Base-by-base conservation (phyloP, 495 filamentous ascomycete species). In the Penicillium cosmopolitanum region DNA sequence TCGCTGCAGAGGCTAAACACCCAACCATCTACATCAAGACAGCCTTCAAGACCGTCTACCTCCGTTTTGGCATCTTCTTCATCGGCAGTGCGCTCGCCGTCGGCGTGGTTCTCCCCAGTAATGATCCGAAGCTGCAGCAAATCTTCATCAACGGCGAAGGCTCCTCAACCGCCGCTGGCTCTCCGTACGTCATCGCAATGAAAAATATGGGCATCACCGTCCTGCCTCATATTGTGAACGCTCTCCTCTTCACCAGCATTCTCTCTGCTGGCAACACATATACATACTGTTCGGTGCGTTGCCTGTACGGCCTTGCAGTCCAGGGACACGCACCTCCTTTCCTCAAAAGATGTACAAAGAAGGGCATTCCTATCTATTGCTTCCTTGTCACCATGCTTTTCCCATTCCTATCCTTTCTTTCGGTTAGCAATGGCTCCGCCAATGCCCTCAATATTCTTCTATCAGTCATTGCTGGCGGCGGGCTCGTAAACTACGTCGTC, bases 261-360 rank as follows among this genome's bases (percentile, higher is more conserved):
- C 91, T 93, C 73, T 91, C 88, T 2, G 90, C 91, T 6, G 92
- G 91, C 10, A 94, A 95, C 65, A 89, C 87, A 13, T 93, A 92
- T 72, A 85, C 88, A 18, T 96, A 91, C 73, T 90, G 87, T 71
- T 88, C 89, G 4, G 89, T 86, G 48, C 83, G 92, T 38, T 85
- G 84, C n/a, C 75, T 96, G 19, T 89, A 91, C 68, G 88, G 87
- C 4, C 78, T 96, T 16, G 87, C 89, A 0, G 78, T 87, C 31
- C 87, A 86, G 35, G 78, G 80, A 42, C 73, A 77, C 42, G 91
- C 91, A 0, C 91, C 91, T 0, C 73, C 66, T 18, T 65, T 92
- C 59, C 84, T 85, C 50, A 79, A 48, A 57, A 61, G 75, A 48
- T 80, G 77, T 42, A 83, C 76, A 13, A 73, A 70, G 36, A 61